These are phyloP conservation scores for Crucibulum laeve DNA, from an alignment of 768 basidiomycete genomes.

Conservation along the genomic window DNA sequence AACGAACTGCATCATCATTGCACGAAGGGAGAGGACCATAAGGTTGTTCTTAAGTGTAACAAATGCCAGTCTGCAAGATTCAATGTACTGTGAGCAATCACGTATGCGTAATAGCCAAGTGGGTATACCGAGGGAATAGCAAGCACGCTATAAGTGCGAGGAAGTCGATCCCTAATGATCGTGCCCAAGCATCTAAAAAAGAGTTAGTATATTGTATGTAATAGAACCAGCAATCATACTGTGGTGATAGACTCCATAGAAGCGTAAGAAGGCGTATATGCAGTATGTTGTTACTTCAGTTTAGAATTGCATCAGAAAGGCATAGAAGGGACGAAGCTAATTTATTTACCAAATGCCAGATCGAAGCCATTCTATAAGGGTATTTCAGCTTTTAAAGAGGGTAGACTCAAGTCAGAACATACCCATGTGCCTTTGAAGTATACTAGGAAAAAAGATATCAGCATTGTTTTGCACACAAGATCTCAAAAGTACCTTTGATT, in stretches of 20 bases:
- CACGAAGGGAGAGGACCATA: slow-evolving; percentile 79
- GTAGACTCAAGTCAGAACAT: slow-evolving; percentile 8
- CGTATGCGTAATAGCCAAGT: slow-evolving; percentile 2
- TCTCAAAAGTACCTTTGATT: slow-evolving; percentile 56
- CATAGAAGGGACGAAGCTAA: not conserved
- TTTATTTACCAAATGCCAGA: slow-evolving; percentile 67
- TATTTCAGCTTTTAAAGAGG: slow-evolving; percentile 1
- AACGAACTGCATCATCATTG: slow-evolving; percentile 90
- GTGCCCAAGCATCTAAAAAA: slow-evolving; percentile 56
- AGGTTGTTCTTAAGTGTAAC: slow-evolving; percentile 81
- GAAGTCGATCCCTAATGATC: slow-evolving; percentile 70
- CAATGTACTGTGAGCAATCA: not conserved
- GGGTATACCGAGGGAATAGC: slow-evolving; percentile 75
- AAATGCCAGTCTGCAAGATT: slow-evolving; percentile 67
- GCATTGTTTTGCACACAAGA: not conserved
- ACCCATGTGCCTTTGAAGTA: slow-evolving; percentile 88
- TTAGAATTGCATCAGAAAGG: not conserved
- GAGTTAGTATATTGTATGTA: not conserved
- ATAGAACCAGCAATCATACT: slow-evolving; percentile 32
- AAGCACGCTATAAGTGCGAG: slow-evolving; percentile 87
- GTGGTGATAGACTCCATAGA: slow-evolving; percentile 72
- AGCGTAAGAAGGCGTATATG: slow-evolving; percentile 70
- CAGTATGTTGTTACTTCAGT: slow-evolving; percentile 69
- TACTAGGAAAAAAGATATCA: slow-evolving; percentile 33
- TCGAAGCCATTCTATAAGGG: slow-evolving; percentile 82